Evolutionary conservation across 805 yeast genomes (phyloP), one percentile per base, ranked within the genome.

Genomic region (Starmerella potacharoeniae): DNA sequence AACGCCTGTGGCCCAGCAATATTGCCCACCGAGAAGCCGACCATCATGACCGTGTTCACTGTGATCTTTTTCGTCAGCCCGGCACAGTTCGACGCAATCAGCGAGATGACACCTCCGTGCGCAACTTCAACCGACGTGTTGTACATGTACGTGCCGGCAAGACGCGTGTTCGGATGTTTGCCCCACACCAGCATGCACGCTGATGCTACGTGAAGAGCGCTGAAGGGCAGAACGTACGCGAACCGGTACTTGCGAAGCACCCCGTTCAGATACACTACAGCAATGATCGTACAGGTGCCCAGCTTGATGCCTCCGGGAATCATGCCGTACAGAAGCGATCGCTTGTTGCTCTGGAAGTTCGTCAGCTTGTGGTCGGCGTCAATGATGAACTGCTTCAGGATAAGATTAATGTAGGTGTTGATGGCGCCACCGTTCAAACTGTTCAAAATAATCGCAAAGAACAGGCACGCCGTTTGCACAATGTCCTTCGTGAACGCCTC

Each of bases 1-100:
- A 84, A 85, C 16, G 84, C 75, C 68, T 83, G 80, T 7, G 83
- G 81, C 3, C 83, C 83, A 51, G 73, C 67, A 49, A 77, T 67
- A 62, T 78, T 79, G 29, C 83, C 83, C 6, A 71, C 75, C 64
- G 80, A 75, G 65, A 74, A 78, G 5, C 76, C 77, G 45, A 78
- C 63, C 41, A 80, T 69, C 55, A 68, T 64, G 29, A 74, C 60
- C 3, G 78, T 74, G 62, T 72, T 76, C 2, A 69, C 74, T 1
- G 75, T 69, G 46, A 71, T 66, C 64, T 77, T 78, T 68, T 80
- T 80, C 9, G 84, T 78, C 61, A 74, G 76, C 6, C 84, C 84
- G 7, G 77, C 77, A 47, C 73, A 71, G 60, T 78, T 78, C 4
- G 78, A 68, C 28, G 79, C 70, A 33, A 57, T 46, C 40, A 52